Conservation (phyloP, 108 stramenopile genomes). For the Nitzschia sp. region DNA sequence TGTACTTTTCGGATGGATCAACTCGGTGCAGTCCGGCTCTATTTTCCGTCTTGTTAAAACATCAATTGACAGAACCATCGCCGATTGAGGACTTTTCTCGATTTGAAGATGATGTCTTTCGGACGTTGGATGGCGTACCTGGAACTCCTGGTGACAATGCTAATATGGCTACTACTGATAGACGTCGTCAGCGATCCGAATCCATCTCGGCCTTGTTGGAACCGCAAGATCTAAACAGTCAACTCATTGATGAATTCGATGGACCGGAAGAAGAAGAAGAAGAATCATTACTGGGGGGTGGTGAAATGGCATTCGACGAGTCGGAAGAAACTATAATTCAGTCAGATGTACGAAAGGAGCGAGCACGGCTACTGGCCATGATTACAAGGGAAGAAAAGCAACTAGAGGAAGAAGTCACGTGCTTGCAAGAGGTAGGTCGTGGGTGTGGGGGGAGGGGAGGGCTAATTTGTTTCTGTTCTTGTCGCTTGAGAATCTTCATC, state of each 20-base stretch:
- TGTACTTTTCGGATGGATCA: constrained; percentile 71
- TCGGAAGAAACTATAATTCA: constrained; percentile 4
- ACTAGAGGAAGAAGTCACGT: neutral
- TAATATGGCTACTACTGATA: too few relatives aligned
- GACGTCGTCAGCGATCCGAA: constrained; percentile 16
- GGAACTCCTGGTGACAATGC: neutral
- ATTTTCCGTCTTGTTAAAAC: constrained; percentile 42
- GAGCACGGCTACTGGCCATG: neutral
- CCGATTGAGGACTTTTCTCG: constrained; percentile 37
- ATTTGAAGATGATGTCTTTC: constrained; percentile 52
- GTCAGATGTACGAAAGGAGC: constrained; percentile 6
- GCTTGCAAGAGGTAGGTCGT: neutral
- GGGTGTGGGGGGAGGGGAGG: too few relatives aligned
- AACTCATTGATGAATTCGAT: constrained; percentile 4
- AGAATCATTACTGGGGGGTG: too few relatives aligned
- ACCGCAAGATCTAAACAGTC: constrained; percentile 12
- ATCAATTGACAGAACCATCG: constrained; percentile 7
- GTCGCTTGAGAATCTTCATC: neutral
- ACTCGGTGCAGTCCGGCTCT: constrained; percentile 47
- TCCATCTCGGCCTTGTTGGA: constrained; percentile 29
- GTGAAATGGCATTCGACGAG: neutral
- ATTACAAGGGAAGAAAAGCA: constrained; percentile 17
- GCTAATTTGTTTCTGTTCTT: neutral
- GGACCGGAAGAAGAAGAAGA: neutral
- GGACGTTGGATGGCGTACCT: constrained; percentile 25